These are phyloP conservation scores for Lumnitzera littorea DNA, from an alignment of 345 rosid genomes.

Conservation along the genomic window DNA sequence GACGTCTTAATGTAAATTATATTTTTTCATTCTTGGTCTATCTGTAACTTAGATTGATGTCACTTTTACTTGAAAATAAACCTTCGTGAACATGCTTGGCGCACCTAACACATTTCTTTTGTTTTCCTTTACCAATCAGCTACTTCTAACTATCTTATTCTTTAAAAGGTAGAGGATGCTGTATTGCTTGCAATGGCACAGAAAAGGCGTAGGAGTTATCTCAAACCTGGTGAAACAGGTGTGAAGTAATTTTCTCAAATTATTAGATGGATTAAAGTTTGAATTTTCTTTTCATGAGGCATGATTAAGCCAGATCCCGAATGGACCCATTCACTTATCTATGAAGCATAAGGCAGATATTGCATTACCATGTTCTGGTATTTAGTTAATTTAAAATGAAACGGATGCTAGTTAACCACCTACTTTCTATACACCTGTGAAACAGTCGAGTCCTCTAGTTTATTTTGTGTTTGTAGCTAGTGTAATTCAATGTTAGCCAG, in stretches of 20 bases:
- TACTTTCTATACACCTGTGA: no score
- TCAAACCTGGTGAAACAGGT: constrained; percentile 40
- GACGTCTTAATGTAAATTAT: no score
- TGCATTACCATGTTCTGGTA: not conserved
- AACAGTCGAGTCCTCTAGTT: no score
- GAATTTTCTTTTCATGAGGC: not conserved
- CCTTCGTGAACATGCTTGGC: no score
- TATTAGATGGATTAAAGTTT: not conserved
- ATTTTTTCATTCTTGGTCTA: no score
- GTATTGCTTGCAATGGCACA: constrained; percentile 75
- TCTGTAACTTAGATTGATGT: no score
- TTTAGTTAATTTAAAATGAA: constrained; percentile 3
- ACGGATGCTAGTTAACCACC: not conserved
- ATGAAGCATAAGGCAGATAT: not conserved
- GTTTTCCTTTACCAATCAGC: no score
- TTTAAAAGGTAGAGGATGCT: constrained; percentile 61
- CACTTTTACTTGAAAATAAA: no score
- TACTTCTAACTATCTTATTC: not conserved
- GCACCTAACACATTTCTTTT: no score
- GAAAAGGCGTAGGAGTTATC: constrained; percentile 30
- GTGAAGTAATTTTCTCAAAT: constrained; percentile 7
- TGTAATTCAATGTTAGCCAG: no score
- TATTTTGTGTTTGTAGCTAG: no score
- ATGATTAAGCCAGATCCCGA: not conserved
- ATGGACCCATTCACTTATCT: no score